phyloP scores from a whole-genome alignment of 345 rosid species.

The Zanthoxylum bungeanum region DNA sequence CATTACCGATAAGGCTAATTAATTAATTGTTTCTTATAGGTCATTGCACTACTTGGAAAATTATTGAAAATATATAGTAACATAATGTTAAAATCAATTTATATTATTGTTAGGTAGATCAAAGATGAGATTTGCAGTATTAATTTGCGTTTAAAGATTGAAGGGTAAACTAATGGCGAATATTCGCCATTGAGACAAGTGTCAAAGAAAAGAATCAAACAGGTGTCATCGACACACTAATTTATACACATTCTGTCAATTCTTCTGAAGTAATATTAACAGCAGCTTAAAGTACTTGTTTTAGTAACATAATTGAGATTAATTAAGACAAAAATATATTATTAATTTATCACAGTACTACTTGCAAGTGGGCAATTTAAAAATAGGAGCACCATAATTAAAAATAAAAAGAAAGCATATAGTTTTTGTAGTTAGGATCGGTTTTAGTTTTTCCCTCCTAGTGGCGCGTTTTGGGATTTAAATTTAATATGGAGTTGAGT shows the following conservation, averaged over 20 bases:
- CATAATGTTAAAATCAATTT: too few relatives aligned
- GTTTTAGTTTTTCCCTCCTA: background rate
- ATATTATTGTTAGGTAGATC: too few relatives aligned
- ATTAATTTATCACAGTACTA: background rate
- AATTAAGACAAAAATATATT: background rate
- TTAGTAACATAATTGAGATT: background rate
- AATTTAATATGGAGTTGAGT: too few relatives aligned
- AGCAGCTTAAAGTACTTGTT: background rate
- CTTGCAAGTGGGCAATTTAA: background rate
- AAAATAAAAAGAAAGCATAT: background rate
- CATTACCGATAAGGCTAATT: too few relatives aligned
- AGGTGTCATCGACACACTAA: background rate
- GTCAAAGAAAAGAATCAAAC: background rate
- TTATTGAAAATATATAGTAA: too few relatives aligned
- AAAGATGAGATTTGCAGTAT: too few relatives aligned
- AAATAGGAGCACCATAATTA: background rate
- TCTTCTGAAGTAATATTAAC: background rate
- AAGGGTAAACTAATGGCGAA: background rate
- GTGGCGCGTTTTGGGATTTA: too few relatives aligned
- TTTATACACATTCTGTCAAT: background rate
- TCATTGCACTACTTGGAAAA: too few relatives aligned
- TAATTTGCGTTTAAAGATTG: background rate
- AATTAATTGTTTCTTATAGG: too few relatives aligned
- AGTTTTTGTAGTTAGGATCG: background rate
- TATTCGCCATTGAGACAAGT: background rate